Evolutionary conservation across 768 basidiomycete species (phyloP).

Genomic region (Cystobasidiopsis lactophilus): DNA sequence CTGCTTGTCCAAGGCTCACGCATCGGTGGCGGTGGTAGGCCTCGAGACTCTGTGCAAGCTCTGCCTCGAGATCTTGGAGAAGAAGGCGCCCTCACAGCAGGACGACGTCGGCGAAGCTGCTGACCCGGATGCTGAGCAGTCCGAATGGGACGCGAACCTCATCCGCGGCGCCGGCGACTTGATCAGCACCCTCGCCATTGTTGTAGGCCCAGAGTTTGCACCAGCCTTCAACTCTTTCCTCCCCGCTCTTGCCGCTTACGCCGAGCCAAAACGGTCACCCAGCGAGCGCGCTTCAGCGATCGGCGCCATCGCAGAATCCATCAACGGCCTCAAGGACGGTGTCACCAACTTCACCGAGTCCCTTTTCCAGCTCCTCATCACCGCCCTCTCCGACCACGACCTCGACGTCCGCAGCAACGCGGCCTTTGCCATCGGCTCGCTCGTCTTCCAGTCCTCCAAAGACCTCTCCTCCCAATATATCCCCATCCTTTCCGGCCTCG

Average conservation of each 20-base stretch:
- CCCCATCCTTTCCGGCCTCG: constrained; percentile 52
- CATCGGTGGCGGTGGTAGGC: constrained; percentile 20
- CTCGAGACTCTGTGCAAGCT: constrained; percentile 58
- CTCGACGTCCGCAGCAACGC: constrained; percentile 91
- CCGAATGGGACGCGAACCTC: constrained; percentile 89
- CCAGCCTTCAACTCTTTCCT: constrained; percentile 67
- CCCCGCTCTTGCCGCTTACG: constrained; percentile 74
- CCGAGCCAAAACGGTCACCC: constrained; percentile 63
- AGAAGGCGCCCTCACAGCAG: constrained; percentile 88
- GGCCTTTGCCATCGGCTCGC: constrained; percentile 75
- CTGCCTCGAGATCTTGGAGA: constrained; percentile 64
- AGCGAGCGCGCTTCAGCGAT: constrained; percentile 84
- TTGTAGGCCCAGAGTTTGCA: constrained; percentile 63
- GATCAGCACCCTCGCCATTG: constrained; percentile 64
- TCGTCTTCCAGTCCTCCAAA: constrained; percentile 61
- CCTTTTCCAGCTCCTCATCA: constrained; percentile 62
- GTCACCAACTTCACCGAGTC: constrained; percentile 65
- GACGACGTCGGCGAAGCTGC: constrained; percentile 49
- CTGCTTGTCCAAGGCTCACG: neutral
- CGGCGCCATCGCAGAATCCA: constrained; percentile 85
- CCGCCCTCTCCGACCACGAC: constrained; percentile 58
- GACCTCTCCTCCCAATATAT: constrained; percentile 67
- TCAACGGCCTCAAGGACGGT: constrained; percentile 57
- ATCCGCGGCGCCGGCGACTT: constrained; percentile 87
- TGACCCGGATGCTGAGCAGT: constrained; percentile 54